Evolutionary conservation across 2,329 filamentous ascomycete species (phyloP).

Genomic region (Stenocarpella maydis): DNA sequence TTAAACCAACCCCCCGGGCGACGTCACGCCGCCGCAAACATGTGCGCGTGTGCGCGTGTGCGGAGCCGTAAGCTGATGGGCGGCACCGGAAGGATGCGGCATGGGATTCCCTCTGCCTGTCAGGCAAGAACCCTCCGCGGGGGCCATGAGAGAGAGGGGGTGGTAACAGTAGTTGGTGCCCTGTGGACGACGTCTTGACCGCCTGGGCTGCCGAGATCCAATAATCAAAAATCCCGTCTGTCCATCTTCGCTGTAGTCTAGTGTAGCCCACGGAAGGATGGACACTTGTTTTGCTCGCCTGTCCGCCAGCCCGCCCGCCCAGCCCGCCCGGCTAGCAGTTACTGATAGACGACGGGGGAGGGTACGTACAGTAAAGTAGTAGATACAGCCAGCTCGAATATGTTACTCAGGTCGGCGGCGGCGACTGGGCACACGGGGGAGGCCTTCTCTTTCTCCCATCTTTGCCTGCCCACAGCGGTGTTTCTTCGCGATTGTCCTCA

Average conservation of each 20-base stretch:
- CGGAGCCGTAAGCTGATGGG: conserved; percentile 16
- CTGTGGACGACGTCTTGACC: neutral
- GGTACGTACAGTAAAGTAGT: too few species aligned
- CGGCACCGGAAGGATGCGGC: neutral
- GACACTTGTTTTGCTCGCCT: too few species aligned
- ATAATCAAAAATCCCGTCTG: neutral
- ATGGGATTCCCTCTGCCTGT: neutral
- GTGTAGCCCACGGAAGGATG: too few species aligned
- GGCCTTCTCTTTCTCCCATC: neutral
- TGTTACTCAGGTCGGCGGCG: too few species aligned
- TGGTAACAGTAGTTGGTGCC: neutral
- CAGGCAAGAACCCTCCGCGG: neutral
- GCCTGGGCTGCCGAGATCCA: conserved; percentile 7
- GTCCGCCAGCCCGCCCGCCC: too few species aligned
- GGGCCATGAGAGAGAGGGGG: neutral
- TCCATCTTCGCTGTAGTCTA: too few species aligned
- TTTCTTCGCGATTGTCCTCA: neutral
- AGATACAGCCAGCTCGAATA: too few species aligned
- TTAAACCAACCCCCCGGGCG: conserved; percentile 1
- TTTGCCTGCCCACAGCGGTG: neutral
- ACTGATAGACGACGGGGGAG: too few species aligned
- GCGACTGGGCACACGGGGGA: neutral
- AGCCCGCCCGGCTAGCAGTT: too few species aligned
- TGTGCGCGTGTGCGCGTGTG: neutral
- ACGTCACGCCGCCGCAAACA: neutral